Evolutionary conservation across 164 flowering plant species (phyloP).

Genomic region (Litsea cubeba): DNA sequence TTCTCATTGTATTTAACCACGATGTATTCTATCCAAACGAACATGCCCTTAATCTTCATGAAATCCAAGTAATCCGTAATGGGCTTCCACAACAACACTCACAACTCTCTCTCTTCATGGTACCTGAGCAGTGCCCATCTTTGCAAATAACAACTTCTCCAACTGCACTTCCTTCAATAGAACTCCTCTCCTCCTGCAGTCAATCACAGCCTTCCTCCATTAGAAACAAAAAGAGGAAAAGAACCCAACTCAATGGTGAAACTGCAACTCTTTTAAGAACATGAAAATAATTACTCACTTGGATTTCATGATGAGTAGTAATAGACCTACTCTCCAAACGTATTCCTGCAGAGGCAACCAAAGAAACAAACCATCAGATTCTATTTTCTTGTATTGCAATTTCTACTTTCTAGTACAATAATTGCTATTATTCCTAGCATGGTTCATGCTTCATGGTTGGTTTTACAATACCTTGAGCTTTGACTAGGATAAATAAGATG

Average conservation of each 20-base stretch:
- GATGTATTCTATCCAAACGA: too few species aligned
- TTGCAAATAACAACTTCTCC: constrained; percentile 25
- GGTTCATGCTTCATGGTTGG: too few species aligned
- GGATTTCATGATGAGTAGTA: constrained; percentile 15
- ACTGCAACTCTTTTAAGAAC: not conserved
- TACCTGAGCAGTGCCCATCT: constrained; percentile 43
- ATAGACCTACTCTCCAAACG: constrained; percentile 27
- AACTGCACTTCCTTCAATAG: constrained; percentile 4
- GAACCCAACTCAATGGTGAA: not conserved
- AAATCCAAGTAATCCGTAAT: constrained; percentile 51
- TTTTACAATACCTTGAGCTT: constrained; percentile 32
- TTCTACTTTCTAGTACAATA: not conserved
- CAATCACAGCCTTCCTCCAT: not conserved
- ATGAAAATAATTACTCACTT: constrained; percentile 22
- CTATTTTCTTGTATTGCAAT: not conserved
- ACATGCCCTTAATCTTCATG: constrained; percentile 72
- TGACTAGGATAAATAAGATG: constrained; percentile 22
- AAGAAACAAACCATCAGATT: constrained; percentile 6
- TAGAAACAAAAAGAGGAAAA: not conserved
- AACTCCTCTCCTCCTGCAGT: constrained; percentile 18
- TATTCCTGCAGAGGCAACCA: constrained; percentile 25
- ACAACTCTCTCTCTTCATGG: constrained; percentile 34
- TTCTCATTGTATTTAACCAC: too few species aligned
- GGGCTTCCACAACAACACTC: constrained; percentile 30
- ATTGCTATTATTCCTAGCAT: not conserved